These are phyloP conservation scores for Xylaria sp. DNA, from an alignment of 2,329 filamentous ascomycete genomes.

Conservation along the genomic window DNA sequence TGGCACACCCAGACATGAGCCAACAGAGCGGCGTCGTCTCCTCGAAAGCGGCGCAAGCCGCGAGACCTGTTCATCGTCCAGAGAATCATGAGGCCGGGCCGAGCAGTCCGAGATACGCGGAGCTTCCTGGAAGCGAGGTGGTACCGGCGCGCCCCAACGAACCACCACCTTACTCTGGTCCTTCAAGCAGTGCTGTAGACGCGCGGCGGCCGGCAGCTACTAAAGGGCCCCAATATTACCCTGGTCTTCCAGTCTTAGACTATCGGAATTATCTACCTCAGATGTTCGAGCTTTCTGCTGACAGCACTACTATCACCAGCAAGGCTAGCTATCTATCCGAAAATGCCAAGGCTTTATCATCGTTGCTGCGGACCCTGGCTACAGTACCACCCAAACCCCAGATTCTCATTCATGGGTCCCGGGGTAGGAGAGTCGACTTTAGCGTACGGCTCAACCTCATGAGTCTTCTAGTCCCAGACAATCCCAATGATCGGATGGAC, in stretches of 20 bases:
- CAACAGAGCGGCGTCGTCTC: constrained; percentile 26
- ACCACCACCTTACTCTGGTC: constrained; percentile 48
- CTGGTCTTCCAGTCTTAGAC: constrained; percentile 61
- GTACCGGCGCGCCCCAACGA: constrained; percentile 26
- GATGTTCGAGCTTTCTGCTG: constrained; percentile 62
- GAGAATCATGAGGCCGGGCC: constrained; percentile 26
- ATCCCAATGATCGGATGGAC: constrained; percentile 59
- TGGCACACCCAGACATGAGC: constrained; percentile 19
- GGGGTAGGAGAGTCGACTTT: constrained; percentile 61
- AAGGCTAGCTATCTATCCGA: constrained; percentile 61
- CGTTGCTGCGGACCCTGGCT: constrained; percentile 61
- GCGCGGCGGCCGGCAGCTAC: constrained; percentile 28
- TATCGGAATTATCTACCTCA: constrained; percentile 65
- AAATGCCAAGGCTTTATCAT: constrained; percentile 57
- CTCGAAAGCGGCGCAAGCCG: constrained; percentile 25
- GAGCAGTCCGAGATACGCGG: constrained; percentile 17
- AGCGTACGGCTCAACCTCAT: constrained; percentile 66
- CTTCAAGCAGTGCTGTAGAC: constrained; percentile 41
- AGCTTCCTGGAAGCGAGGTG: constrained; percentile 18
- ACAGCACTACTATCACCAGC: constrained; percentile 60
- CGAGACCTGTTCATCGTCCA: constrained; percentile 21
- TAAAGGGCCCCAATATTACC: constrained; percentile 54
- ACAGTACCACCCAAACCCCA: constrained; percentile 66
- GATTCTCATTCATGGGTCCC: constrained; percentile 61
- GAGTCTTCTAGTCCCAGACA: constrained; percentile 62